A percentile compares a stretch with the other conserved stretches of the same genome.
Evolutionary conservation across 306 rosid genomes (phyloP).

Genomic region (Medicago ruthenica): DNA sequence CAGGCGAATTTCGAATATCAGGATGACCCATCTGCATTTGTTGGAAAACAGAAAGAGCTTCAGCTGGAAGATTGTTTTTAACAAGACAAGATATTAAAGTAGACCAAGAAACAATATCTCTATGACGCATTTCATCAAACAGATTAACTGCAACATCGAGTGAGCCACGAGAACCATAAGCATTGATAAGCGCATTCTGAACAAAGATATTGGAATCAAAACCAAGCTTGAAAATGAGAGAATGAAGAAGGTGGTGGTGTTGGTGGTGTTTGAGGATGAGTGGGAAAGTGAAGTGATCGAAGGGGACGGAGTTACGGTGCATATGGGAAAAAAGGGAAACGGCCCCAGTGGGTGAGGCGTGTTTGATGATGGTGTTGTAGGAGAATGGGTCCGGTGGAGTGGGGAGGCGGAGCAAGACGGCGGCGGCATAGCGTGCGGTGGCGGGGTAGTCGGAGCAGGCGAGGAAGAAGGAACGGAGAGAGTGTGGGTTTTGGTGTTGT

Average conservation of each 20-base stretch:
- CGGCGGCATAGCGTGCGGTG: slow-evolving; percentile 52
- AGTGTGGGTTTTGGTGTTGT: slow-evolving; percentile 45
- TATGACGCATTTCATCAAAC: slow-evolving; percentile 56
- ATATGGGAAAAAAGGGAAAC: slow-evolving; percentile 51
- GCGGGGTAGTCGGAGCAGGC: slow-evolving; percentile 45
- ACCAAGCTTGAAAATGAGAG: slow-evolving; percentile 58
- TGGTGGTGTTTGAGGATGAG: slow-evolving; percentile 56
- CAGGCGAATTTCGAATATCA: slow-evolving; percentile 38
- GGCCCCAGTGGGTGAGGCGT: slow-evolving; percentile 50
- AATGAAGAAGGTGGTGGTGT: slow-evolving; percentile 37
- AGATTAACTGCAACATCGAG: slow-evolving; percentile 46
- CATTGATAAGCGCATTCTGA: slow-evolving; percentile 52
- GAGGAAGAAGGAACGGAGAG: slow-evolving; percentile 53
- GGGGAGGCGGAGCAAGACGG: slow-evolving; percentile 49
- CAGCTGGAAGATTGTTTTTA: slow-evolving; percentile 47
- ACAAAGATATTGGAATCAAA: slow-evolving; percentile 53
- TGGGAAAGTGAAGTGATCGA: slow-evolving; percentile 68
- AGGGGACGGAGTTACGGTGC: slow-evolving; percentile 52
- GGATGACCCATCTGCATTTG: slow-evolving; percentile 57
- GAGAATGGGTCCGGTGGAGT: slow-evolving; percentile 45
- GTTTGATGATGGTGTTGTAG: slow-evolving; percentile 57
- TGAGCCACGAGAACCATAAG: slow-evolving; percentile 51
- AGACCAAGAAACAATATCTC: slow-evolving; percentile 71
- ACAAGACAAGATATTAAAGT: slow-evolving; percentile 51
- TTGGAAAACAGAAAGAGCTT: slow-evolving; percentile 56